A percentile compares a stretch with the other conserved stretches of the same genome.
Evolutionary conservation across 805 yeast genomes (phyloP).

Genomic region (Cyberlindnera galapagoensis): DNA sequence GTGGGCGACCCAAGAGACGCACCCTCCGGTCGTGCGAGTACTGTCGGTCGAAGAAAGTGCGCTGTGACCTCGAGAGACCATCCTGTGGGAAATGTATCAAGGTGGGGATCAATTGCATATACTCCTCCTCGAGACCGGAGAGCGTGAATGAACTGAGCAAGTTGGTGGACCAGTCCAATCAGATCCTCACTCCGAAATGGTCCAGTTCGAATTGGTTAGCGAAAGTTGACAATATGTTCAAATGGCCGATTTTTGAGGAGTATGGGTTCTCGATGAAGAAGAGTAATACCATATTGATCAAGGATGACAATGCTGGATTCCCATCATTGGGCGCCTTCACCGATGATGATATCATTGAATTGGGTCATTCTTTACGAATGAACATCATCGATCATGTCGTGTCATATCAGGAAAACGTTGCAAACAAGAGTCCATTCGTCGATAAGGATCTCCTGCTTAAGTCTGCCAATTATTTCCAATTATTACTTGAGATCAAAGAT

Average conservation of each 20-base stretch:
- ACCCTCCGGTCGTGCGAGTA: constrained; percentile 31
- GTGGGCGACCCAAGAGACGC: constrained; percentile 9
- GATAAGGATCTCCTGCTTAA: constrained; percentile 5
- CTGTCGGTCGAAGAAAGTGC: constrained; percentile 40
- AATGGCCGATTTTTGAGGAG: constrained; percentile 17
- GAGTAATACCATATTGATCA: constrained; percentile 9
- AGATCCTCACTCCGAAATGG: constrained; percentile 12
- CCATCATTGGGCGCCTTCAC: constrained; percentile 10
- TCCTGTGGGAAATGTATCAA: constrained; percentile 36
- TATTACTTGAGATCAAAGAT: too few species aligned
- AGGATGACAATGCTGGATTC: constrained; percentile 4
- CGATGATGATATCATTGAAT: constrained; percentile 2
- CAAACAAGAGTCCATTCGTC: constrained; percentile 19
- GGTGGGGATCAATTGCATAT: constrained; percentile 13
- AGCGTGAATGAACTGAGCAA: not conserved
- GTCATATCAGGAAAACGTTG: constrained; percentile 12
- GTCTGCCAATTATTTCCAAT: constrained; percentile 12
- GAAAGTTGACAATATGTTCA: constrained; percentile 13
- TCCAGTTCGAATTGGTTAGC: constrained; percentile 19
- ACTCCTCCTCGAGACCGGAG: constrained; percentile 6
- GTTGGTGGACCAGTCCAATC: too few species aligned
- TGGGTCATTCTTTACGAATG: constrained; percentile 6
- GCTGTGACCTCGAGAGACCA: constrained; percentile 41
- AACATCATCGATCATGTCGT: constrained; percentile 9
- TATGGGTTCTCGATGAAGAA: constrained; percentile 7